These are phyloP conservation scores for Mycena pura DNA, from an alignment of 768 basidiomycete genomes.

Conservation along the genomic window DNA sequence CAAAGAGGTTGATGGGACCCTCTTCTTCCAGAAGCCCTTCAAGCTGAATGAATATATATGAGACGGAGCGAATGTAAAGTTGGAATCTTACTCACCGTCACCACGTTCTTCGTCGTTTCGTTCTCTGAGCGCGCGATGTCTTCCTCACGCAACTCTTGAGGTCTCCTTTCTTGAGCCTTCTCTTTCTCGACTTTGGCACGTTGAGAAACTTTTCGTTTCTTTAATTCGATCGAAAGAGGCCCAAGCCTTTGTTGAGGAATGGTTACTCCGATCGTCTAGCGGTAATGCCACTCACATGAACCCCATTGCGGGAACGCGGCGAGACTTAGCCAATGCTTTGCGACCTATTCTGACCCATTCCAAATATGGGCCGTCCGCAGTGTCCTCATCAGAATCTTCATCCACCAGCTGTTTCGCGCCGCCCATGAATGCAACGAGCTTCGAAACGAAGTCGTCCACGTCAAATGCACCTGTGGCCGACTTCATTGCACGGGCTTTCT, in stretches of 20 bases:
- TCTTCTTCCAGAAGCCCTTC: slow-evolving; percentile 59
- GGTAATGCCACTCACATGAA: slow-evolving; percentile 73
- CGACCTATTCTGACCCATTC: slow-evolving; percentile 91
- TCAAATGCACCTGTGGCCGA: slow-evolving; percentile 90
- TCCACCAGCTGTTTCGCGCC: slow-evolving; percentile 56
- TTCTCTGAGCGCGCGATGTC: slow-evolving; percentile 86
- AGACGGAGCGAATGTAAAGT: not conserved
- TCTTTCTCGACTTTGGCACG: slow-evolving; percentile 76
- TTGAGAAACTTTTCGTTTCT: slow-evolving; percentile 66
- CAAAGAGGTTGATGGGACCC: slow-evolving; percentile 76
- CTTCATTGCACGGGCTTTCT: slow-evolving; percentile 91
- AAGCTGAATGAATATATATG: slow-evolving; percentile 51
- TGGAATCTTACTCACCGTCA: slow-evolving; percentile 54
- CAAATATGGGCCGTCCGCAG: slow-evolving; percentile 52
- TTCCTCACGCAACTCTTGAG: slow-evolving; percentile 82
- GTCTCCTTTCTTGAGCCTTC: slow-evolving; percentile 69
- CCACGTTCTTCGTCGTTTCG: slow-evolving; percentile 89
- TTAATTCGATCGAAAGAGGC: slow-evolving; percentile 86
- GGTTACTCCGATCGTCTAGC: slow-evolving; percentile 10
- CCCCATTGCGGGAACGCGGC: slow-evolving; percentile 79
- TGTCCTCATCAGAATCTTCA: slow-evolving; percentile 60
- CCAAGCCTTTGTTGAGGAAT: slow-evolving; percentile 73
- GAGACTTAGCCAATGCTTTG: slow-evolving; percentile 80
- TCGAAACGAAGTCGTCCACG: slow-evolving; percentile 86
- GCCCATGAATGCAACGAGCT: slow-evolving; percentile 79